Conservation (phyloP, 2,329 filamentous ascomycete species). For the Dendrostoma leiphaemia region DNA sequence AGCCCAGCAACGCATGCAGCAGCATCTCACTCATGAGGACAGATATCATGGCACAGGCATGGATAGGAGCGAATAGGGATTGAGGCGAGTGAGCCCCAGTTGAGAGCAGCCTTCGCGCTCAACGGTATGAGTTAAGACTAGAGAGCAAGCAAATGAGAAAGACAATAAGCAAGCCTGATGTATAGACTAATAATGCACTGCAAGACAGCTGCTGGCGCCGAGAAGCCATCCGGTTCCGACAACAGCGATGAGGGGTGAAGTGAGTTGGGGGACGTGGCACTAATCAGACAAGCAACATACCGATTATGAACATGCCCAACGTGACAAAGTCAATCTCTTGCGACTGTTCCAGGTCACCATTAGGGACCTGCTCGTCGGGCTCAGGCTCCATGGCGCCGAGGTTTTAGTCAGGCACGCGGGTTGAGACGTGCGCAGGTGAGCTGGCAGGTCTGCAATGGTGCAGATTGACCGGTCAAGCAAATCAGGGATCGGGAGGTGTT, state of each 20-base stretch:
- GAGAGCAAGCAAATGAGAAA: background rate
- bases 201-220: too few relatives aligned
- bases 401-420: background rate
- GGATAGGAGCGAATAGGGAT: too few relatives aligned
- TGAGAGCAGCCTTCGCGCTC: background rate
- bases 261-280: background rate
- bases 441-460: background rate
- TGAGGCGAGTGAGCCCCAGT: background rate
- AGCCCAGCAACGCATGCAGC: constrained; percentile 6
- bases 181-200: background rate
- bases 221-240: too few relatives aligned
- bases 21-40: background rate
- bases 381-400: constrained; percentile 28
- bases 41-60: background rate
- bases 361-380: constrained; percentile 19
- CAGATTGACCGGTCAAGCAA: too few relatives aligned
- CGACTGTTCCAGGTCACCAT: constrained; percentile 20
- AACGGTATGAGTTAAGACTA: background rate
- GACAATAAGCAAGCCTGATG: background rate
- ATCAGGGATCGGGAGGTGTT: too few relatives aligned
- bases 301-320: constrained; percentile 72
- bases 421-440: background rate
- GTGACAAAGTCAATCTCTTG: constrained; percentile 64
- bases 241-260: too few relatives aligned
- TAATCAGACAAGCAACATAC: constrained; percentile 34